Conservation (phyloP, 306 rosid species). For the Medicago ruthenica region DNA sequence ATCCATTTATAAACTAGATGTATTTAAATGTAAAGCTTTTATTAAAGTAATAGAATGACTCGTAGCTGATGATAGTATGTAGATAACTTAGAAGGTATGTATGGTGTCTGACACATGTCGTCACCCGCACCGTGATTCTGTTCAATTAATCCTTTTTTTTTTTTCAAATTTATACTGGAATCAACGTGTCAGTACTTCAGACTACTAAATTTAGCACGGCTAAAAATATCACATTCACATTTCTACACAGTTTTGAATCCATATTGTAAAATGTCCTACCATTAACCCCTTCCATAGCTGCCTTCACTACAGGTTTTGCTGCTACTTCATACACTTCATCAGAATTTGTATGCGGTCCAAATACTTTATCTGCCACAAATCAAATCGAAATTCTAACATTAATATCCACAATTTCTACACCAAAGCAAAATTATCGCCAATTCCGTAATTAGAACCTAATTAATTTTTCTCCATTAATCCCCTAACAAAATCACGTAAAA, state of each 20-base stretch:
- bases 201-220: background rate
- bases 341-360: slow-evolving; percentile 77
- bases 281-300: slow-evolving; percentile 97
- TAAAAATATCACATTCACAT: slow-evolving; percentile 30
- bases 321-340: slow-evolving; percentile 95
- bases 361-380: slow-evolving; percentile 85
- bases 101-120: no score
- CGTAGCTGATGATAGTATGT: no score
- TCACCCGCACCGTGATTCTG: no score
- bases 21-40: slow-evolving; percentile 30
- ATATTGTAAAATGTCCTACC: slow-evolving; percentile 57
- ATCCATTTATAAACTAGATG: slow-evolving; percentile 31
- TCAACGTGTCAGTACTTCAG: no score
- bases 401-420: slow-evolving; percentile 33
- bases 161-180: no score
- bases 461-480: background rate
- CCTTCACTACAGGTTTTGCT: slow-evolving; percentile 88
- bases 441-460: slow-evolving; percentile 14
- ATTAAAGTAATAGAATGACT: slow-evolving; percentile 26
- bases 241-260: slow-evolving; percentile 20
- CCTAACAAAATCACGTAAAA: slow-evolving; percentile 9
- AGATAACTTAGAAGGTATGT: no score
- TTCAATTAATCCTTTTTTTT: no score
- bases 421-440: slow-evolving; percentile 34
- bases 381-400: slow-evolving; percentile 45